Conservation (phyloP, 306 rosid genomes). For the Crataegus laevigata region DNA sequence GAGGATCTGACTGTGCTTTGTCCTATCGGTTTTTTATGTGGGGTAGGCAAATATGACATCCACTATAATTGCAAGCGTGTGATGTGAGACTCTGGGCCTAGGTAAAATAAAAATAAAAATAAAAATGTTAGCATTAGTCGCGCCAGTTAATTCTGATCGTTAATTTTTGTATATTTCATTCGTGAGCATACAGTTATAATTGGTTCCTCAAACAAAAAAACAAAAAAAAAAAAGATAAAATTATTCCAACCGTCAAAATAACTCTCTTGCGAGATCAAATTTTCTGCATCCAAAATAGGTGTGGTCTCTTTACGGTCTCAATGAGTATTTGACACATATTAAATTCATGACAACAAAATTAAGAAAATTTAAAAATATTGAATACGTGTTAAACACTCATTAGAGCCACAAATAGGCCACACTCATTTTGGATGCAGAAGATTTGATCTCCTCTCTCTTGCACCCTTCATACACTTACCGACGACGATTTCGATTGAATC, state of each 20-base stretch:
- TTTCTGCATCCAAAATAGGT: no score
- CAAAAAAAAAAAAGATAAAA: neutral
- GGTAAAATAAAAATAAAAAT: no score
- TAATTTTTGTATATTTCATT: no score
- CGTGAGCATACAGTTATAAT: neutral
- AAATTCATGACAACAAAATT: no score
- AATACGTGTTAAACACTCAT: no score
- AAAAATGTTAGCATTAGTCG: neutral
- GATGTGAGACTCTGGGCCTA: neutral
- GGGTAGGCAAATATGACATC: constrained; percentile 23
- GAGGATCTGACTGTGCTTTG: constrained; percentile 27
- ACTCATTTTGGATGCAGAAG: no score
- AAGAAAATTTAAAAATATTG: no score
- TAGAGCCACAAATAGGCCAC: accelerated
- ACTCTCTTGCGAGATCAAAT: no score
- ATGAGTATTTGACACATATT: no score
- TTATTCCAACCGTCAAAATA: neutral
- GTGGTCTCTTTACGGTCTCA: no score
- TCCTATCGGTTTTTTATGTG: constrained; percentile 14
- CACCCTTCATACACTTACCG: neutral
- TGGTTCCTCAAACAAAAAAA: neutral
- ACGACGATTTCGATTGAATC: neutral
- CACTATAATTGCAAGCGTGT: constrained; percentile 9
- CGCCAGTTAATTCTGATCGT: no score
- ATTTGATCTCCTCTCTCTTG: no score